Base-by-base conservation (phyloP, 805 yeast species). In the Monosporozyma yasuniensis region DNA sequence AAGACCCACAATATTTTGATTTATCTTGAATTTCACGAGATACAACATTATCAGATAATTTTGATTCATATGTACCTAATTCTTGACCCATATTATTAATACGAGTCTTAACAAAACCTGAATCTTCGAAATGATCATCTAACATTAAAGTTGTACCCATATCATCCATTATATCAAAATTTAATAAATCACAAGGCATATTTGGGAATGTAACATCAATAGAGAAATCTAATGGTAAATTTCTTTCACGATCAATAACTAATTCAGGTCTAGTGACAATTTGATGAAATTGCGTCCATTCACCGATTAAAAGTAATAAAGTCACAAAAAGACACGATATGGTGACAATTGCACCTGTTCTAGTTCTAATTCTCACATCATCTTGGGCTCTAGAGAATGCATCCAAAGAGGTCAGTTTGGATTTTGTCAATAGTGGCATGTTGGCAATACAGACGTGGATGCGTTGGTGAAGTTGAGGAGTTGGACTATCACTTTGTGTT, bases 371-470 rank as follows among this genome's bases (percentile, higher is more conserved):
- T 46, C 87, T 77, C 9, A 95, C 95, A 65, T 93, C 99, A 61
- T 91, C 97, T 30, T 87, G 89, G 7, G 97, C 87, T 66, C 89
- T 90, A 23, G 96, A 79, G 65, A 91, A 90, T 14, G 93, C 96
- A 67, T 90, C 98, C 52, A 86, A 71, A 42, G 83, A 79, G 46
- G 86, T 52, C 34, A 72, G 59, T n/a, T 64, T 58, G 12, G 61
- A 64, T 52, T 52, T 61, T 54, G 58, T 61, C 50, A 60, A 14
- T 30, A 53, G 14, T 5, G 27, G 27, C 42, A 39, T 39, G 27
- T 11, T 25, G n/a, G n/a, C n/a, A n/a, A n/a, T n/a, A n/a, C n/a
- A n/a, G n/a, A n/a, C n/a, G n/a, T n/a, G n/a, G n/a, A n/a, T n/a
- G n/a, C n/a, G n/a, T n/a, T n/a, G n/a, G n/a, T n/a, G n/a, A n/a